phyloP scores from a whole-genome alignment of 1,284 basidiomycete genomes.

The Heterobasidion annosum region DNA sequence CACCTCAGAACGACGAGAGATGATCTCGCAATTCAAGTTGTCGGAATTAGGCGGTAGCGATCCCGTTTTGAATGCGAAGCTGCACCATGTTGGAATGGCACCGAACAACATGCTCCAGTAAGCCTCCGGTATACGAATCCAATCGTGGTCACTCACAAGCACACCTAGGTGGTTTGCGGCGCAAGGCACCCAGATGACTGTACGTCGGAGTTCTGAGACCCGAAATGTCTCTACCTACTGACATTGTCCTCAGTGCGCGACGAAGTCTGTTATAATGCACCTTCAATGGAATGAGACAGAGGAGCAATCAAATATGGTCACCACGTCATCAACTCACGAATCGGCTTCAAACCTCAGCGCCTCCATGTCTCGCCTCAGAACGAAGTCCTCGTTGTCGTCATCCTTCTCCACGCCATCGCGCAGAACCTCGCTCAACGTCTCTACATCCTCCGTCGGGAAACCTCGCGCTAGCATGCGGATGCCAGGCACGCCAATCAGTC shows the following conservation, averaged over 20 bases:
- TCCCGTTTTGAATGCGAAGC: constrained; percentile 50
- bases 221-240: not conserved
- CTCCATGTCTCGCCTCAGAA: constrained; percentile 24
- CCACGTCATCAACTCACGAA: constrained; percentile 12
- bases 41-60: constrained; percentile 70
- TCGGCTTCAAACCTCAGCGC: constrained; percentile 16
- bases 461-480: constrained; percentile 20
- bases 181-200: constrained; percentile 85
- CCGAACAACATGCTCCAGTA: constrained; percentile 80
- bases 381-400: constrained; percentile 34
- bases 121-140: constrained; percentile 14
- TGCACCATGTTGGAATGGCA: constrained; percentile 69
- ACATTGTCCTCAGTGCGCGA: constrained; percentile 58
- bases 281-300: constrained; percentile 80
- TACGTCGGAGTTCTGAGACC: constrained; percentile 24
- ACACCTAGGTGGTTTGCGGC: constrained; percentile 75
- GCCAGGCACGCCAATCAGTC: constrained; percentile 36
- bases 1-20: constrained; percentile 58
- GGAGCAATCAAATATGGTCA: constrained; percentile 15
- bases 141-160: not conserved
- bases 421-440: constrained; percentile 31
- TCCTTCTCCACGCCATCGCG: constrained; percentile 37
- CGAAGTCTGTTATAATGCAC: constrained; percentile 81
- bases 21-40: constrained; percentile 87
- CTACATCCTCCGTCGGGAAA: constrained; percentile 10